These are phyloP conservation scores for Sporormia fimetaria DNA, from an alignment of 495 filamentous ascomycete genomes.

Conservation along the genomic window DNA sequence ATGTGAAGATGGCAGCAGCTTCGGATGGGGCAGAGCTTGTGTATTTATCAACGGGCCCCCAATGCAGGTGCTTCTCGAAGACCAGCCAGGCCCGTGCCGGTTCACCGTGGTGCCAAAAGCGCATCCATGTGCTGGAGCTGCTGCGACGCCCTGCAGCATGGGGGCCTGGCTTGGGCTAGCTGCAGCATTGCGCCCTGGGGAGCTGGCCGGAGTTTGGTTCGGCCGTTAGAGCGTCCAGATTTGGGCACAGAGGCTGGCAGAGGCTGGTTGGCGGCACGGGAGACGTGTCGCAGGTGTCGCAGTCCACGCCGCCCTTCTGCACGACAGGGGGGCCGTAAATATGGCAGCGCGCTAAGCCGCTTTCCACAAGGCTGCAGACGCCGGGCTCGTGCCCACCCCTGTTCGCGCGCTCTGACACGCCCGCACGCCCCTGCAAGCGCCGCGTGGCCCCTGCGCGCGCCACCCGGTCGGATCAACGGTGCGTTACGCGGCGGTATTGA, in stretches of 20 bases:
- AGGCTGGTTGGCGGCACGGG: constrained; percentile 1
- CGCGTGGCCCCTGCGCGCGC: neutral
- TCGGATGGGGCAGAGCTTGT: neutral
- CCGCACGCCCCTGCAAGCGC: neutral
- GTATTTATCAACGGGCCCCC: neutral
- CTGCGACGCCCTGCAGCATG: neutral
- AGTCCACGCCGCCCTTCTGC: constrained; percentile 16
- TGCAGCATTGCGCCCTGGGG: neutral
- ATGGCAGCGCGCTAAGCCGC: constrained; percentile 17
- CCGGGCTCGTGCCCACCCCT: neutral
- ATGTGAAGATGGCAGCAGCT: constrained; percentile 1
- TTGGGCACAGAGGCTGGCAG: constrained; percentile 21
- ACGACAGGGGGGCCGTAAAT: constrained; percentile 23
- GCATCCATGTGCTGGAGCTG: too few relatives aligned
- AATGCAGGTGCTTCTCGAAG: too few relatives aligned
- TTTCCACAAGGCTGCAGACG: constrained; percentile 24
- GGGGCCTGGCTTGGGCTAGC: neutral
- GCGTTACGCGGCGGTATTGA: neutral
- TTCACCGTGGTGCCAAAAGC: too few relatives aligned
- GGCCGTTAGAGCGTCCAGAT: constrained; percentile 21
- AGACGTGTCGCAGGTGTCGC: constrained; percentile 18
- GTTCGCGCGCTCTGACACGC: neutral
- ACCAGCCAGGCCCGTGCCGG: too few relatives aligned
- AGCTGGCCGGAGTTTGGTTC: constrained; percentile 9
- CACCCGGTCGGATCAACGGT: neutral